Base-by-base conservation (phyloP, 164 flowering plant species). In the Tetracentron sinense region DNA sequence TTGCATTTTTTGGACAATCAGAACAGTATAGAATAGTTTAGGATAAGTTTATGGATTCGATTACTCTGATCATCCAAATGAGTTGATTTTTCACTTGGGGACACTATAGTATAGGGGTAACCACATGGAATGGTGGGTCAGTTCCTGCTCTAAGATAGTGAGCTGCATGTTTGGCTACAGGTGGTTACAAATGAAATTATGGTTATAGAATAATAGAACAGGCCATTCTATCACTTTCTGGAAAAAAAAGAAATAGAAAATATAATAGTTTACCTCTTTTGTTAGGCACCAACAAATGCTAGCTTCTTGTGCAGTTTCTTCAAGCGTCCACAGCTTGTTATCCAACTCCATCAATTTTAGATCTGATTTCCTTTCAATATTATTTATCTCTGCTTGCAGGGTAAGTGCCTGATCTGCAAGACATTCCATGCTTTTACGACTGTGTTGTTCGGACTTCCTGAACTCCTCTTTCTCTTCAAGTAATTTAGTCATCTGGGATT, bases 381-480 rank as follows among this genome's bases (percentile, higher is more conserved):
- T 62, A 56, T 15, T 53, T 54, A 89, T 73, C 57, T 74, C 67
- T 29, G 54, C 63, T 69, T 88, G 77, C 42, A 91, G 72, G 22
- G 59, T 28, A 69, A 80, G 70, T 17, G 80, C 60, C 51, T 86
- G 81, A 68, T 60, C 61, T 54, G 63, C 56, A 7, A 89, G 62
- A 59, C 48, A 46, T 52, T 81, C 69, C 64, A 84, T 70, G 61
- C 63, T 79, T 73, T 70, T 64, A 26, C 66, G 68, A 66, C 68
- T 65, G 26, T 66, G 63, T 65, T 75, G 69, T 63, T 81, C 87
- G 60, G 82, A 78, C 26, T 69, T 72, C 63, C 65, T 57, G 7
- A 75, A 69, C 70, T 77, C 82, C 70, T 86, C 85, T 63, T 86
- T 89, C 77, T 94, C 92, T 46, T 35, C 21, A 30, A 59, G 76